phyloP scores from a whole-genome alignment of 2,329 filamentous ascomycete species.

The Epicoccum sorghinum region DNA sequence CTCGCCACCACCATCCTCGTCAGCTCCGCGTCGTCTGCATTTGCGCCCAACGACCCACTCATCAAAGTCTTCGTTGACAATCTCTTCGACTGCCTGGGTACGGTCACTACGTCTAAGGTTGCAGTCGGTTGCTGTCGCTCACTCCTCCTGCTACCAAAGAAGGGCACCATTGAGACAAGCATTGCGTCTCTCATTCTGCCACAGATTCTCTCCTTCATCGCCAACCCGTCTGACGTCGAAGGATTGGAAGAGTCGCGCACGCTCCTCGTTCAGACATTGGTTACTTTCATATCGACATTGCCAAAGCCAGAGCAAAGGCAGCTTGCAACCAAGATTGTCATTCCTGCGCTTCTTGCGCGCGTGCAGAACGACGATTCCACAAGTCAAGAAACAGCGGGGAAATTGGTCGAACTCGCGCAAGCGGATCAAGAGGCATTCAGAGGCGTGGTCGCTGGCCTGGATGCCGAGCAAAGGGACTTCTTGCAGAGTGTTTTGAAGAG shows the following conservation, averaged over 20 bases:
- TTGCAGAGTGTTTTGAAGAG: slow-evolving; percentile 81
- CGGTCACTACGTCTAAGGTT: slow-evolving; percentile 84
- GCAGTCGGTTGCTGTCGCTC: slow-evolving; percentile 89
- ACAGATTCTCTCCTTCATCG: slow-evolving; percentile 76
- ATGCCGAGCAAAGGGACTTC: slow-evolving; percentile 71
- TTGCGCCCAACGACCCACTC: slow-evolving; percentile 76
- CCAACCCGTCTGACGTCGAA: slow-evolving; percentile 66
- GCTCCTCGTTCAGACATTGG: slow-evolving; percentile 75
- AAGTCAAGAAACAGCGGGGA: slow-evolving; percentile 70
- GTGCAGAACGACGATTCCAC: slow-evolving; percentile 68
- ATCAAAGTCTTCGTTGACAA: slow-evolving; percentile 78
- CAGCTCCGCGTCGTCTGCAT: slow-evolving; percentile 75
- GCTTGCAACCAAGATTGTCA: slow-evolving; percentile 74
- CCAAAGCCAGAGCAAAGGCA: slow-evolving; percentile 34
- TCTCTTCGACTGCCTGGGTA: slow-evolving; percentile 81
- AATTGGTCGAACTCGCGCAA: slow-evolving; percentile 81
- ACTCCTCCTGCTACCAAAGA: slow-evolving; percentile 69
- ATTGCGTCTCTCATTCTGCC: slow-evolving; percentile 78
- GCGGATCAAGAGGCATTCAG: slow-evolving; percentile 76
- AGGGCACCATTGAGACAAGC: slow-evolving; percentile 55
- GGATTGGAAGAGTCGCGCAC: slow-evolving; percentile 79
- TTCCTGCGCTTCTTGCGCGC: slow-evolving; percentile 76
- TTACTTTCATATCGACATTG: slow-evolving; percentile 66
- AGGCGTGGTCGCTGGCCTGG: slow-evolving; percentile 73
- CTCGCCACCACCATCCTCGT: slow-evolving; percentile 88